These are phyloP conservation scores for Beauveria bassiana DNA, from an alignment of 2,329 filamentous ascomycete genomes.

Conservation along the genomic window DNA sequence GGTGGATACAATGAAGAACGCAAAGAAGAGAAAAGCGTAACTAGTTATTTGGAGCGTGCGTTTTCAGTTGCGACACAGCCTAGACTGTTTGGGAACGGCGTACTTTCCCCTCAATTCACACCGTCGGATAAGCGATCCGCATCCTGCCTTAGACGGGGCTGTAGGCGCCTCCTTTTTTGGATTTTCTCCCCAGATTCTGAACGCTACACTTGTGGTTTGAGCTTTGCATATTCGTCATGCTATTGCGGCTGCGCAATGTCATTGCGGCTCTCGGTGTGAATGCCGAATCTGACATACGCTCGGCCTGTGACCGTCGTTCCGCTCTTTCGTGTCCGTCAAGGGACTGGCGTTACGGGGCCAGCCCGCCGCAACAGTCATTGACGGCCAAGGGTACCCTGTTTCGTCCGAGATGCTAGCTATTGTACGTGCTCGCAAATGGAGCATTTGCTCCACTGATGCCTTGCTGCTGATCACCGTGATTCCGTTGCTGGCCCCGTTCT, in stretches of 20 bases:
- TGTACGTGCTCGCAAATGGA: not conserved
- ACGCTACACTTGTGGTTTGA: not conserved
- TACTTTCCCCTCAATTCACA: not conserved
- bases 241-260: not conserved
- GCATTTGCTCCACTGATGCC: not conserved
- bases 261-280: not conserved
- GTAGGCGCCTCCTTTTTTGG: not conserved
- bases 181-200: not conserved
- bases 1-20: not conserved
- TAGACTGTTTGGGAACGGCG: not conserved
- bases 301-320: not conserved
- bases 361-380: not conserved
- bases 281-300: not conserved
- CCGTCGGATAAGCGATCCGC: not conserved
- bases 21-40: not conserved
- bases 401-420: not conserved
- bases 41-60: not conserved
- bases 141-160: not conserved
- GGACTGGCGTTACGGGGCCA: not conserved
- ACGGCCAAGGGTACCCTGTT: conserved; percentile 3
- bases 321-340: not conserved
- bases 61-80: not conserved
- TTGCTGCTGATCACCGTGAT: conserved; percentile 1
- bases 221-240: not conserved
- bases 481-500: not conserved